Conservation (phyloP, 140 eudicot species). For the Senecio squalidus region DNA sequence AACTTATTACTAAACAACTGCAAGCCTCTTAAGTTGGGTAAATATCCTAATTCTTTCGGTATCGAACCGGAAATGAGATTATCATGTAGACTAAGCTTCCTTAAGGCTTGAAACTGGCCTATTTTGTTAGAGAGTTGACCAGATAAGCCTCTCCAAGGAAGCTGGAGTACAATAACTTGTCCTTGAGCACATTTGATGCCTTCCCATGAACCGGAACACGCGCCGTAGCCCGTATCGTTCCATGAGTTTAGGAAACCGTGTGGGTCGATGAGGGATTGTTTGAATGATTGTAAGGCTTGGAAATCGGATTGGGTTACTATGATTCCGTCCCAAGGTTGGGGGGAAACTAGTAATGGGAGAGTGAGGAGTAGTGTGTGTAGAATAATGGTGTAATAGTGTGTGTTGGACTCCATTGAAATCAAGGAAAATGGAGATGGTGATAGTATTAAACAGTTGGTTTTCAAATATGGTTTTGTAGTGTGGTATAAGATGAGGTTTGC, state of each 20-base stretch:
- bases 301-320: slow-evolving; percentile 50
- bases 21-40: slow-evolving; percentile 84
- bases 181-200: slow-evolving; percentile 86
- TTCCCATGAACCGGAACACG: slow-evolving; percentile 36
- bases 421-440: background rate
- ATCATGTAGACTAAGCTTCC: slow-evolving; percentile 88
- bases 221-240: slow-evolving; percentile 40
- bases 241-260: slow-evolving; percentile 32
- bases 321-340: slow-evolving; percentile 35
- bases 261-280: slow-evolving; percentile 25
- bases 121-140: slow-evolving; percentile 62
- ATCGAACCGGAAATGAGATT: slow-evolving; percentile 70
- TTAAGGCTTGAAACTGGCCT: slow-evolving; percentile 75
- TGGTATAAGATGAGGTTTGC: slow-evolving; percentile 13
- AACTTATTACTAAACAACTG: slow-evolving; percentile 71
- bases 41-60: slow-evolving; percentile 62
- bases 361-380: slow-evolving; percentile 17
- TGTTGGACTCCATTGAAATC: slow-evolving; percentile 19
- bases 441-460: slow-evolving; percentile 14
- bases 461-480: slow-evolving; percentile 28
- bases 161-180: slow-evolving; percentile 86
- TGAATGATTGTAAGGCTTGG: slow-evolving; percentile 57
- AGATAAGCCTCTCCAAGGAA: slow-evolving; percentile 80
- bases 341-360: background rate
- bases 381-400: slow-evolving; percentile 21